Evolutionary conservation across 2,329 filamentous ascomycete species (phyloP).

Genomic region (Didymosphaeria variabile): DNA sequence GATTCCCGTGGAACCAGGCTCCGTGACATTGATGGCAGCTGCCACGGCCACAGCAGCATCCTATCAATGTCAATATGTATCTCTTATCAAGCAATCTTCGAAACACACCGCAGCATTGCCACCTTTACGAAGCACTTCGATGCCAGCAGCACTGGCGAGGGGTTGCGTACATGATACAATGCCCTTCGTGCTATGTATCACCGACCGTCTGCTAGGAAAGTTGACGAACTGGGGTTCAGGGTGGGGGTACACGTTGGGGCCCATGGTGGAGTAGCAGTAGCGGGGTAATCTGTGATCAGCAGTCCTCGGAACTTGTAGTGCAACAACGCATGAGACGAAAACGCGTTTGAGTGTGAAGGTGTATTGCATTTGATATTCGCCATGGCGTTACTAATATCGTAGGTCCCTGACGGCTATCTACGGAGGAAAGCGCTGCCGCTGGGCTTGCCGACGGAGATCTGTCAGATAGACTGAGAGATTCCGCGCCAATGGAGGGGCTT

Average conservation of each 20-base stretch:
- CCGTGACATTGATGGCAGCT: slow-evolving; percentile 90
- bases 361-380: background rate
- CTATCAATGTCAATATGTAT: slow-evolving; percentile 55
- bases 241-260: slow-evolving; percentile 58
- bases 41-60: slow-evolving; percentile 97
- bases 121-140: slow-evolving; percentile 83
- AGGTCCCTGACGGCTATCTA: slow-evolving; percentile 33
- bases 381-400: background rate
- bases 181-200: slow-evolving; percentile 90
- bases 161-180: slow-evolving; percentile 93
- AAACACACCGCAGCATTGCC: slow-evolving; percentile 84
- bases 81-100: background rate
- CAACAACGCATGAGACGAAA: background rate
- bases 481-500: slow-evolving; percentile 14
- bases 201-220: slow-evolving; percentile 84
- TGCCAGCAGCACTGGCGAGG: slow-evolving; percentile 85
- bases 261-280: slow-evolving; percentile 16
- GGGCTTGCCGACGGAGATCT: slow-evolving; percentile 34
- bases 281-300: slow-evolving; percentile 14
- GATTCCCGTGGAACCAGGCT: slow-evolving; percentile 92
- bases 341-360: background rate
- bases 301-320: slow-evolving; percentile 17
- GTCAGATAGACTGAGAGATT: background rate
- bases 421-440: slow-evolving; percentile 38
- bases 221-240: slow-evolving; percentile 64